Evolutionary conservation across 352 stramenopile species (phyloP), one percentile per base, ranked within the genome.

Genomic region (Pythium phragmitis): DNA sequence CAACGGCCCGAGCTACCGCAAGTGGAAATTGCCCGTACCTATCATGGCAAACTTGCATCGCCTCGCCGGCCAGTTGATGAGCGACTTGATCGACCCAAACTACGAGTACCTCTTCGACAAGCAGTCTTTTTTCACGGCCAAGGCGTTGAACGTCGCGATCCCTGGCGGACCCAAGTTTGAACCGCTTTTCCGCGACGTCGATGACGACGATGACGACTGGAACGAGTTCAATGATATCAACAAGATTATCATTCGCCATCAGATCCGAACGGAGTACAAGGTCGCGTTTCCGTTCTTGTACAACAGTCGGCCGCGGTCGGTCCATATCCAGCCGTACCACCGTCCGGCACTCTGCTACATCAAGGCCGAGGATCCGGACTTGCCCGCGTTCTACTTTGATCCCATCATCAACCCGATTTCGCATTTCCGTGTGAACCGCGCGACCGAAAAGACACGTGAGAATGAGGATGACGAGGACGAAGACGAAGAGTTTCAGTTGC

Each of bases 141-240:
- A 99, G 76, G 97, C 97, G n/a, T 77, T 99, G 30, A 99, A 99
- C 80, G 83, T 99, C 9, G 96, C 97, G 30, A 99, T 99, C 73
- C 97, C 98, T 0, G 98, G 98, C 34, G 98, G 98, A 9, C 97
- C 98, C 14, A 99, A 99, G 82, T 99, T 99, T 70, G 98, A 99
- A 76, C 98, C 98, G 14, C 80, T 99, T 17, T 99, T 98, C 71
- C 90, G 96, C n/a, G 97, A 99, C 76, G 68, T 98, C 12, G 96
- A 98, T 59, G 93, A 98, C 50, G 96, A 99, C 56, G 97, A 99
- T 62, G 97, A 99, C 67, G 98, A 99, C 80, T 99, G 98, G 98
- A 99, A 99, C 83, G 98, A 99, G 74, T 99, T 99, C 79, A 99
- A 99, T 68, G 98, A 99, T 76, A 98, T 99, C 73, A 98, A 99